Percentiles rank a stretch among this genome's conserved stretches.
These are phyloP conservation scores for Zymoseptoria crescenta DNA, from an alignment of 2,329 filamentous ascomycete species.

Conservation along the genomic window DNA sequence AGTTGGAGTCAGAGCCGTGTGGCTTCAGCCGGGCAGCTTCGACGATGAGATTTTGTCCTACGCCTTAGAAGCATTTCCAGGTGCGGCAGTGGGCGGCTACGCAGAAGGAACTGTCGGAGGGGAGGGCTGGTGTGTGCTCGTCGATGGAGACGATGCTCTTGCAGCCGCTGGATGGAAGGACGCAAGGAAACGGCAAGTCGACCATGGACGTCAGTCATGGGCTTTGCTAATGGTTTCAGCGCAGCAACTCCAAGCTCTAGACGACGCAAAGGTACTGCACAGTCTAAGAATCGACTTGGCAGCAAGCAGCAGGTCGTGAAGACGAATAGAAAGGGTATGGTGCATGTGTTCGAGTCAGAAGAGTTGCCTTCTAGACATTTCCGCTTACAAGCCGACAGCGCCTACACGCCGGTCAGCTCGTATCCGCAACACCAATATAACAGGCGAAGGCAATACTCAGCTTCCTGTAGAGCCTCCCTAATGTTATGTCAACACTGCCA, in stretches of 20 bases:
- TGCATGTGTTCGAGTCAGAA: not conserved
- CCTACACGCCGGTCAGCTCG: not conserved
- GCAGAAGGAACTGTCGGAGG: slow-evolving; percentile 57
- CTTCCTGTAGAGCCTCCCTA: not conserved
- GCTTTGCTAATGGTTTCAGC: not conserved
- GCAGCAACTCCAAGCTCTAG: not conserved
- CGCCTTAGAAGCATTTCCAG: slow-evolving; percentile 58
- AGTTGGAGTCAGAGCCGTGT: slow-evolving; percentile 66
- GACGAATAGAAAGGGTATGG: not conserved
- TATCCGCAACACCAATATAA: not conserved
- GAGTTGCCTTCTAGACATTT: not conserved
- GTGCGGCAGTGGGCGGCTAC: slow-evolving; percentile 60
- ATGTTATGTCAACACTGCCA: not conserved
- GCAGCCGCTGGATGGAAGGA: slow-evolving; percentile 37
- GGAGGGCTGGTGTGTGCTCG: slow-evolving; percentile 81
- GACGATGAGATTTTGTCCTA: slow-evolving; percentile 66
- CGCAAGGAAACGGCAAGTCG: slow-evolving; percentile 5
- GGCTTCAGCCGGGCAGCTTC: slow-evolving; percentile 86
- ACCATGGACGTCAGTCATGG: not conserved
- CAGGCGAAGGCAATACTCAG: not conserved
- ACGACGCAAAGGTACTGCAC: not conserved
- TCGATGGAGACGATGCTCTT: slow-evolving; percentile 66
- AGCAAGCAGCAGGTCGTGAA: not conserved
- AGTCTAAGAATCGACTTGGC: not conserved
- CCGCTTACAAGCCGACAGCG: not conserved